Evolutionary conservation across 352 stramenopile species (phyloP), one percentile per base, ranked within the genome.

Genomic region (Globisporangium splendens): DNA sequence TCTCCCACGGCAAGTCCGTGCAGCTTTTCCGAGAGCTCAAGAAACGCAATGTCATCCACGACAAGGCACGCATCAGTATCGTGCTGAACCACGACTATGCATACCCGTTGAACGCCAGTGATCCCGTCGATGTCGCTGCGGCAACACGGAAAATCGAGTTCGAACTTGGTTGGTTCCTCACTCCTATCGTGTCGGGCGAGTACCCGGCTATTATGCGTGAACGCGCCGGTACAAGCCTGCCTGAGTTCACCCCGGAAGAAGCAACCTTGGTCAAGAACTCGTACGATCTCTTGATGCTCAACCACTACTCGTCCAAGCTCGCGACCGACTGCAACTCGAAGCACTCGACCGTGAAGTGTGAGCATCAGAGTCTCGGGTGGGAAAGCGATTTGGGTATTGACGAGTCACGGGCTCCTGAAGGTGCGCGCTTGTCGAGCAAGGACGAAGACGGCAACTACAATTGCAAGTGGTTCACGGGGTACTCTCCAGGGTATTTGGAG

Each of bases 261-360:
- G 56, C 80, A n/a, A 71, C 71, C 35, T 38, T 91, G 3, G 61
- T 99, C 15, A 81, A 83, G 49, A 83, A 76, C 20, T 97, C 87
- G 46, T 86, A 85, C 59, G 96, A 98, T 65, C 92, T 98, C 46
- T 87, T 98, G 51, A 96, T 97, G 54, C 66, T 98, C 8, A 98
- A 98, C 71, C 86, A 98, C 64, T 98, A 98, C 70, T 69, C 69
- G 46, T 76, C 77, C 10, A 73, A 73, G 21, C 33, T 70, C 4
- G 84, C 87, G 7, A 78, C 72, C 0, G 70, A 91, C 65, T 88
- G 75, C 55, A 48, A 59, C 7, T 74, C 61, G 18, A 38, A 64
- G 13, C 51, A 48, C 18, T 85, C 75, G 8, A 65, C 54, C 11
- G 55, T 74, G 15, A 61, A 62, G 8, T 88, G 77, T 39, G 52